A percentile compares a stretch with the other conserved stretches of the same genome.
Evolutionary conservation across 148 eudicot species (phyloP).

Genomic region (Silene latifolia): DNA sequence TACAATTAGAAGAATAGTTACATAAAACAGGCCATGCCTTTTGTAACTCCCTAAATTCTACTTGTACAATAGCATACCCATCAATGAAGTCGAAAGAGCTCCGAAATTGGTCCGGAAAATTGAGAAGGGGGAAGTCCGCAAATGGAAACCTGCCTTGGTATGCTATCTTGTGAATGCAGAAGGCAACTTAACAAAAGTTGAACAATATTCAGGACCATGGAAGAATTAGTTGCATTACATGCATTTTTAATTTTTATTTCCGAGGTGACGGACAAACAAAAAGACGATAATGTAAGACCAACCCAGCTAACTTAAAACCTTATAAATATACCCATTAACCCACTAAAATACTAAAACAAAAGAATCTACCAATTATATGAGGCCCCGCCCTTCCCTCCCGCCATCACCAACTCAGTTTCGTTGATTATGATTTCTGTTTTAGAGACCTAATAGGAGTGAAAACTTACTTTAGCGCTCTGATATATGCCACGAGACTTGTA

Average conservation of each 20-base stretch:
- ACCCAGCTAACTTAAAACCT: no score
- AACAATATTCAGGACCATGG: background rate
- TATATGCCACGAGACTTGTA: no score
- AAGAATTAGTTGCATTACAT: no score
- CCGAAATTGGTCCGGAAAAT: conserved; percentile 61
- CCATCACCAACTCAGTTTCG: no score
- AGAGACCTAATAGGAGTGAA: background rate
- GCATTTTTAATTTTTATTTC: no score
- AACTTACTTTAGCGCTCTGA: no score
- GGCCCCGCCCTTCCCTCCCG: no score
- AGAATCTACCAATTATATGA: no score
- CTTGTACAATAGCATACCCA: conserved; percentile 46
- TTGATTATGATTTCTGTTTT: background rate
- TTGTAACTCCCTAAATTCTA: background rate
- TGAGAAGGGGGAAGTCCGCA: conserved; percentile 67
- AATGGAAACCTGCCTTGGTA: conserved; percentile 88
- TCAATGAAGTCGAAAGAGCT: conserved; percentile 85
- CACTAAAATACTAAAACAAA: background rate
- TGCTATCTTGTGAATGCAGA: conserved; percentile 96
- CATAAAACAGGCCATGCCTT: background rate
- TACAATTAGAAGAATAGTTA: no score
- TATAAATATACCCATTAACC: no score
- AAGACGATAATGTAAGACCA: no score
- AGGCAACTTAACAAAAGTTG: conserved; percentile 59
- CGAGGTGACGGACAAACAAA: no score